A percentile compares a stretch with the other conserved stretches of the same genome.
These are phyloP conservation scores for Cryphonectria parasitica DNA, from an alignment of 2,329 filamentous ascomycete genomes.

Conservation along the genomic window DNA sequence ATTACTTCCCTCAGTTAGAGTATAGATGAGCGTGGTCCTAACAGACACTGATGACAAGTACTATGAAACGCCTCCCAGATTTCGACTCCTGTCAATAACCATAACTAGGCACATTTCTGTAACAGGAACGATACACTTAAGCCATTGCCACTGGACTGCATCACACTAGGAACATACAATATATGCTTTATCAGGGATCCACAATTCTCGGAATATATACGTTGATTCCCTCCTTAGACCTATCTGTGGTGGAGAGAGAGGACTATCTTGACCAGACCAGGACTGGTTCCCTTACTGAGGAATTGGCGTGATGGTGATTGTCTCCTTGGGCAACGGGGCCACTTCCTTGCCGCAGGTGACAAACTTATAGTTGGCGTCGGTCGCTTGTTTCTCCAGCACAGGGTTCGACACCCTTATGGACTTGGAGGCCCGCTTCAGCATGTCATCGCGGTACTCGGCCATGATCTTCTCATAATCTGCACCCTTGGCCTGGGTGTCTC, in stretches of 20 bases:
- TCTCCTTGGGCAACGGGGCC: conserved; percentile 11
- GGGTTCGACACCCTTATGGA: conserved; percentile 18
- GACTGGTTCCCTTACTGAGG: no score
- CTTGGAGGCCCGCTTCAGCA: conserved; percentile 16
- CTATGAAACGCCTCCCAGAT: background rate
- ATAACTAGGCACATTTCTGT: background rate
- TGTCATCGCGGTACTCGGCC: conserved; percentile 11
- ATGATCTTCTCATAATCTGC: conserved; percentile 12
- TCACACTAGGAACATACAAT: background rate
- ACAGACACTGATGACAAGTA: background rate
- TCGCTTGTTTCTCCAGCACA: conserved; percentile 7
- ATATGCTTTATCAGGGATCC: background rate
- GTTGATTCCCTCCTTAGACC: background rate
- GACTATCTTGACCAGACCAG: no score
- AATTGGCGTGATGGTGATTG: background rate
- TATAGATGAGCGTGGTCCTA: background rate
- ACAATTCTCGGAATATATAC: background rate
- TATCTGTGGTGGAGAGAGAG: background rate
- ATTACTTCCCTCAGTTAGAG: background rate
- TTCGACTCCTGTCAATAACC: background rate
- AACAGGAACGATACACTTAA: background rate
- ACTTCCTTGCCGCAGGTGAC: conserved; percentile 18
- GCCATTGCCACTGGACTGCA: background rate
- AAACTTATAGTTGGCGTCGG: conserved; percentile 13
- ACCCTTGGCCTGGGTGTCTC: conserved; percentile 11